Base-by-base conservation (phyloP, 169 alveolate species). In the Plasmodium fragile region DNA sequence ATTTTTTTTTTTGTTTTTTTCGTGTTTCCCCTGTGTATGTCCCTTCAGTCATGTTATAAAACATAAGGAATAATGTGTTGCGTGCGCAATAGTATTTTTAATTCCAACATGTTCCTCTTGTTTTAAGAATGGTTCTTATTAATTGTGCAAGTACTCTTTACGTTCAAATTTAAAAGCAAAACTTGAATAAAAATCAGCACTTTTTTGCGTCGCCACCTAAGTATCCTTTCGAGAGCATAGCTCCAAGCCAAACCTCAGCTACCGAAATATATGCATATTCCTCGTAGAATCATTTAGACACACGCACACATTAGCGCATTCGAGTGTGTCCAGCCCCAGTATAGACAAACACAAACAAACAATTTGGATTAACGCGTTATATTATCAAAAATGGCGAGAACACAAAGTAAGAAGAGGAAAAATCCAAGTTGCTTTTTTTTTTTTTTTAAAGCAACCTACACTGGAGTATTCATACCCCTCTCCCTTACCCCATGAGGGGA, bases 371-470 rank as follows among this genome's bases (percentile, higher is more conserved):
- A 43, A 73, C 49, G 41, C 72, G 6, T 59, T 87, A 36, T 87
- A 77, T 65, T 70, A 59, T 39, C 49, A 82, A 34, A 78, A 87
- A 87, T 87, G 93, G 89, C 93, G 52, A 69, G 87, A 36, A 55
- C 25, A 55, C 90, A 78, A 87, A 82, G 93, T 87, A 87, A 87
- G 81, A 59, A 32, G 16, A 59, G 59, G 32, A 39, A 77, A 77
- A 77, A 22, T 1, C 25, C 1, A 45, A 83, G 18, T 18, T 49
- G 53, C 11, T 34, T 16, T 4, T 8, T 3, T 16, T 4, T 8
- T 3, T 22, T 22, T 70, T 70, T 52, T 45, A 83, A 41, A 70
- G 18, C 28, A 4, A 43, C 6, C 34, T 18, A 41, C 32, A 18
- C 30, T 45, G 43, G 34, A 10, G 7, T 70, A 85, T 73, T 13